Percentiles rank a stretch among this genome's conserved stretches.
These are phyloP conservation scores for Inga laurina DNA, from an alignment of 306 rosid species.

Conservation along the genomic window DNA sequence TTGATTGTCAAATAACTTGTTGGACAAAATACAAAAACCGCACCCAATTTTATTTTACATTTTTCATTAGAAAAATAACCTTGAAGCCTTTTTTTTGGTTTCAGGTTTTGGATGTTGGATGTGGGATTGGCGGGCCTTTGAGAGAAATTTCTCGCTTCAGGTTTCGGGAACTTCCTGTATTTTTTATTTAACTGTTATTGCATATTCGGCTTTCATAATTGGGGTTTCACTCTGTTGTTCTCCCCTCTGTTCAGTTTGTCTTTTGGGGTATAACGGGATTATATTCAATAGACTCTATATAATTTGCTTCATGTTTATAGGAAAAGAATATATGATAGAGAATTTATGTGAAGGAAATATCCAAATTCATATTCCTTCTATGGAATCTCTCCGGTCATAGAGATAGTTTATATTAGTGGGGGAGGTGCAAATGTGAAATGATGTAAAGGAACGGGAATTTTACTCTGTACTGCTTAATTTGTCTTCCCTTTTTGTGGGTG, in stretches of 20 bases:
- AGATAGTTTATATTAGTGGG: neutral
- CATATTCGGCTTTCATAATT: neutral
- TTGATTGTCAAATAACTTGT: neutral
- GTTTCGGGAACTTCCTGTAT: constrained; percentile 30
- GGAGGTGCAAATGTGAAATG: neutral
- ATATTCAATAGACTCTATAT: neutral
- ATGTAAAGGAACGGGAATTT: neutral
- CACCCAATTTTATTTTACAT: neutral
- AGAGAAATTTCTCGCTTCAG: constrained; percentile 81
- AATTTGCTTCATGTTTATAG: neutral
- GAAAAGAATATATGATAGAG: neutral
- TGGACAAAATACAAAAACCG: neutral
- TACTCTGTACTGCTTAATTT: neutral
- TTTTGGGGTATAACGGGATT: neutral
- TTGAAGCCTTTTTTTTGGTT: neutral
- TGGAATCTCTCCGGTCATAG: neutral
- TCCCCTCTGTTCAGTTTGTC: neutral
- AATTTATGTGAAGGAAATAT: neutral
- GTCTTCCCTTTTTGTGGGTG: neutral
- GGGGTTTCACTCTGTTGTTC: neutral
- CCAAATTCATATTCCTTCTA: neutral
- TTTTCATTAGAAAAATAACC: neutral
- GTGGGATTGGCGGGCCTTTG: constrained; percentile 84
- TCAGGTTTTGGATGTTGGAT: constrained; percentile 83
- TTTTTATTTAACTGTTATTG: neutral